Base-by-base conservation (phyloP, 1,284 basidiomycete species). In the Xanthoconium separans region DNA sequence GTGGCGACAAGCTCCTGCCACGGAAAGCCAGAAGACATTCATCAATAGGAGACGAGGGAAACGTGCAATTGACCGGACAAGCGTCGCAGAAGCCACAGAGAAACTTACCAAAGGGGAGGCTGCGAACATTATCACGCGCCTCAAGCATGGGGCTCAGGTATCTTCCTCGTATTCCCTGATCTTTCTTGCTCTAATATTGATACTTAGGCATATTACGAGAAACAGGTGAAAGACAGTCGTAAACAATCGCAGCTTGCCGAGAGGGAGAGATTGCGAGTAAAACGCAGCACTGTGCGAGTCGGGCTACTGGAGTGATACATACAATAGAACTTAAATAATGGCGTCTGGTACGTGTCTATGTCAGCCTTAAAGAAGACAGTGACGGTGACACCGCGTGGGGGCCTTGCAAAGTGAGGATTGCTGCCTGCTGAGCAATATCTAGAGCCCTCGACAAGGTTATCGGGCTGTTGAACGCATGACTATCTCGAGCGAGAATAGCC, bases 121-220 rank as follows among this genome's bases (percentile, higher is more conserved):
- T 30, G 85, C 84, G 0, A 85, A 85, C 58, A 82, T 93, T 40
- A 88, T 94, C 56, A 85, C 84, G 22, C 81, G 90, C 11, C 57
- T 91, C 55, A 89, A 83, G 65, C 86, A 93, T 64, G 92, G 91
- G 22, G 88, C 87, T 34, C 74, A 82, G 73, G 89, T 88, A 64
- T 30, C 72, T 18, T 2, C 24, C 51, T 30, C 5, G n/a, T 39
- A 12, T 41, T 34, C 15, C 31, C 11, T 42, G 8, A 41, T 45
- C 33, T 37, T 50, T 51, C 46, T 47, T 6, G 36, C 42, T 41
- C 37, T 58, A 37, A 51, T 36, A 44, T 43, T 10, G 36, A 51
- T 37, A 8, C 20, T 15, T 8, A 90, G 86, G 71, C 74, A 22
- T 78, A 86, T 5, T 79, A 82, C 54, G 75, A 82, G 54, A 83